A percentile compares a stretch with the other conserved stretches of the same genome.
Conservation (phyloP, 495 filamentous ascomycete species). For the Hypoxylon cercidicola region DNA sequence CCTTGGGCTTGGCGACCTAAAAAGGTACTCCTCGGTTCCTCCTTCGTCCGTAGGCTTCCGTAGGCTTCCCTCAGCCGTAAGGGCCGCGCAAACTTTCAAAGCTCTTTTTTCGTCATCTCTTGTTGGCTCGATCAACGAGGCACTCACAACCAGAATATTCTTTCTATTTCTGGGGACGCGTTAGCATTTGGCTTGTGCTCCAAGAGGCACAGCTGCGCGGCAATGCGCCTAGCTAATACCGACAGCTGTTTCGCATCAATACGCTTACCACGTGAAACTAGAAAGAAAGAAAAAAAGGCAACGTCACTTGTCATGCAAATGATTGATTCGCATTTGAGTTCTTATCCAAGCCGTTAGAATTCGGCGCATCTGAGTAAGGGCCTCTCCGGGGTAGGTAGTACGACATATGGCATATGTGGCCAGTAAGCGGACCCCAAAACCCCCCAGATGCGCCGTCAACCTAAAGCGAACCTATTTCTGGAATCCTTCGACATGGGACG, state of each 20-base stretch:
- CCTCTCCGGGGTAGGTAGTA: slow-evolving; percentile 5
- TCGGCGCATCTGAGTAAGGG: background rate
- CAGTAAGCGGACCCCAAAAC: slow-evolving; percentile 19
- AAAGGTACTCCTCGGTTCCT: slow-evolving; percentile 4
- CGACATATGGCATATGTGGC: background rate
- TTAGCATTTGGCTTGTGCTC: slow-evolving; percentile 1
- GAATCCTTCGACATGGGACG: slow-evolving; percentile 16
- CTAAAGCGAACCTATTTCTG: slow-evolving; percentile 30
- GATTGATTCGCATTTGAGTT: no score
- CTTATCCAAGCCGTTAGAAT: no score
- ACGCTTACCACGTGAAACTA: background rate
- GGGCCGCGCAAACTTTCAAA: background rate
- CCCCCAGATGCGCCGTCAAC: slow-evolving; percentile 14
- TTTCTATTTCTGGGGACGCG: slow-evolving; percentile 9
- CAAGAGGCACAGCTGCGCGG: slow-evolving; percentile 1
- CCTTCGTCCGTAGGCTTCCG: background rate
- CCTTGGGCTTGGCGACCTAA: slow-evolving; percentile 7
- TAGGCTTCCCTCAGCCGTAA: no score
- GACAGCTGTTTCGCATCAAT: background rate
- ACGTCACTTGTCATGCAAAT: background rate
- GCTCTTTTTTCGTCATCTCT: background rate
- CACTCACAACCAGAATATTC: background rate
- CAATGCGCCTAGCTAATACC: slow-evolving; percentile 3
- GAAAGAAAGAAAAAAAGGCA: background rate
- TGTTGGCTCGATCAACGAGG: slow-evolving; percentile 7